Evolutionary conservation across 2,329 filamentous ascomycete species (phyloP).

Genomic region (Microcyclosporella mali): DNA sequence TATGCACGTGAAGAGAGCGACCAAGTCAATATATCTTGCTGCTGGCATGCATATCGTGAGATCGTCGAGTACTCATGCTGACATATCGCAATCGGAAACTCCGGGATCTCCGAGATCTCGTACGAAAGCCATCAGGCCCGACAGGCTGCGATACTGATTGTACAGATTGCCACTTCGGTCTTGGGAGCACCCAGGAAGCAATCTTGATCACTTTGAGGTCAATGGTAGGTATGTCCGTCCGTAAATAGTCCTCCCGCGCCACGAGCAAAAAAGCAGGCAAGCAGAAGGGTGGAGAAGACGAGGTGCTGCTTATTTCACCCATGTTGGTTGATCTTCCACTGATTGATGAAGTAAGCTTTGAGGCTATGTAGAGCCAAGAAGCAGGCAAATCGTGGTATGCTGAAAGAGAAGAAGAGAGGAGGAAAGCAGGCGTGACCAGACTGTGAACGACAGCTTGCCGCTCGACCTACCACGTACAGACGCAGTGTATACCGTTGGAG

Average conservation of each 20-base stretch:
- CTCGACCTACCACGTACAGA: background rate
- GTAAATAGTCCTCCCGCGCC: slow-evolving; percentile 43
- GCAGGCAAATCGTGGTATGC: slow-evolving; percentile 46
- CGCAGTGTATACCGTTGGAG: background rate
- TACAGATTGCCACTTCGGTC: too few species aligned
- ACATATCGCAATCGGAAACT: too few species aligned
- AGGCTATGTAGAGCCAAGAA: slow-evolving; percentile 43
- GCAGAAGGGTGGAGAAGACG: slow-evolving; percentile 49
- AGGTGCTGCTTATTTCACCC: slow-evolving; percentile 46
- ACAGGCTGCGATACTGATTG: too few species aligned
- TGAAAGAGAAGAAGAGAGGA: background rate
- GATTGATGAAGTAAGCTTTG: slow-evolving; percentile 45
- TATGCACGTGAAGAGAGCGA: too few species aligned
- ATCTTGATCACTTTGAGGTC: too few species aligned
- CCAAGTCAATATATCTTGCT: too few species aligned
- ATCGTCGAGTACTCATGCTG: too few species aligned
- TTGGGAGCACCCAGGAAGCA: too few species aligned
- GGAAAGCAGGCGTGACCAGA: background rate
- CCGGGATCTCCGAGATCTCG: too few species aligned
- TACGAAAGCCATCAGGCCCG: too few species aligned
- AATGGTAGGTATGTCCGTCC: slow-evolving; percentile 44
- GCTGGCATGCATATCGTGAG: too few species aligned
- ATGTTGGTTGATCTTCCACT: slow-evolving; percentile 43
- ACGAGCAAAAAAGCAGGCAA: slow-evolving; percentile 28
- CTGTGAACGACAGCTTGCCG: background rate